phyloP scores from a whole-genome alignment of 1,284 basidiomycete genomes.

The Apiotrichum brassicae region DNA sequence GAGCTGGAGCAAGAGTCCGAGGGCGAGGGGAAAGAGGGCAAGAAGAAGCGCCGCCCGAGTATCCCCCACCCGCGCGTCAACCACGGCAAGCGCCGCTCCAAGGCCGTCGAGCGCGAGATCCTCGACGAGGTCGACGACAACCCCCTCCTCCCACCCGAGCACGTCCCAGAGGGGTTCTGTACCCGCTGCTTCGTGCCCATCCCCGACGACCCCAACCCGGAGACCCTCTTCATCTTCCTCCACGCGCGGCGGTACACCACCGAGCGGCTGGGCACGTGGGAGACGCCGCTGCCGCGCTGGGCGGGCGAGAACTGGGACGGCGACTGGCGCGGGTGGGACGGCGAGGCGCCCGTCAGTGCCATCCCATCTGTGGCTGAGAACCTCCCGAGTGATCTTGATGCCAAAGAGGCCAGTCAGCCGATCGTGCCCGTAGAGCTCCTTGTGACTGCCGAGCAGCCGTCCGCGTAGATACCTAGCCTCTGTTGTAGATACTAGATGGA shows the following conservation, averaged over 20 bases:
- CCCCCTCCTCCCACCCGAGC: constrained; percentile 45
- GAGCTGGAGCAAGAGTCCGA: constrained; percentile 13
- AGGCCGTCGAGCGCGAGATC: constrained; percentile 20
- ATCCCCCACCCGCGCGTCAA: constrained; percentile 20
- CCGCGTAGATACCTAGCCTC: too few species aligned
- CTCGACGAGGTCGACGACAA: constrained; percentile 15
- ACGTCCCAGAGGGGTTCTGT: constrained; percentile 53
- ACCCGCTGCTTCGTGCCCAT: constrained; percentile 81
- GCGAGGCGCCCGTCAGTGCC: constrained; percentile 17
- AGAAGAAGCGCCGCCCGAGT: not conserved
- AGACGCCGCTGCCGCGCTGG: constrained; percentile 47
- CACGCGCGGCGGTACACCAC: constrained; percentile 76
- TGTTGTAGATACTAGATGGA: too few species aligned
- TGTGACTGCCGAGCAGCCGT: too few species aligned
- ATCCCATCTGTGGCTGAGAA: not conserved
- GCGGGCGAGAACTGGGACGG: constrained; percentile 46
- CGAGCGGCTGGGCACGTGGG: constrained; percentile 41
- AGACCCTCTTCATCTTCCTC: constrained; percentile 85
- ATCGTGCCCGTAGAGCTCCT: too few species aligned
- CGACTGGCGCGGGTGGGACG: constrained; percentile 45
- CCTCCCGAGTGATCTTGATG: too few species aligned
- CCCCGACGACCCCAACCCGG: constrained; percentile 81
- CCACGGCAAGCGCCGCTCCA: constrained; percentile 2
- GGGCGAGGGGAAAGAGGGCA: not conserved
- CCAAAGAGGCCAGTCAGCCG: too few species aligned